These are phyloP conservation scores for Halophytophthora polymorphica DNA, from an alignment of 352 stramenopile species.

Conservation along the genomic window DNA sequence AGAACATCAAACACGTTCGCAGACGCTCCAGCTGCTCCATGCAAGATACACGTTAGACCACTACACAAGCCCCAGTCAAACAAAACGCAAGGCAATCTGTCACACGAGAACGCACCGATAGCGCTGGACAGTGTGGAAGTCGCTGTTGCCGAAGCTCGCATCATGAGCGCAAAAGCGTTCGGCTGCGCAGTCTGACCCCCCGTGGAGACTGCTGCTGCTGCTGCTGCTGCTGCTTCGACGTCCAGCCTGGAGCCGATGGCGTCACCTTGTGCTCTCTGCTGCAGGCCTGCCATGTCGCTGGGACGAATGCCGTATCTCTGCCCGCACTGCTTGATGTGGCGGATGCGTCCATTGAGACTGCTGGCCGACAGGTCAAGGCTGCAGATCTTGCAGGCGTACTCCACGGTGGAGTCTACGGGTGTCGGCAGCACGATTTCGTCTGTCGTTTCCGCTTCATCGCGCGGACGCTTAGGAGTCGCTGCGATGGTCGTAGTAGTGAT, in stretches of 20 bases:
- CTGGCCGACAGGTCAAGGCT: constrained; percentile 40
- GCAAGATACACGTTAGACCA: constrained; percentile 1
- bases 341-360: constrained; percentile 44
- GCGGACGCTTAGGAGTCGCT: background rate
- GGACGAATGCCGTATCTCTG: constrained; percentile 63
- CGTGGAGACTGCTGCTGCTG: background rate
- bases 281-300: constrained; percentile 37
- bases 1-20: constrained; percentile 80
- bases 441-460: background rate
- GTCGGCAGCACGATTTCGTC: constrained; percentile 8
- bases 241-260: constrained; percentile 17
- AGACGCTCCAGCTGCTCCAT: constrained; percentile 11
- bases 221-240: constrained; percentile 1
- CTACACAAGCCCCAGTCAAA: too few relatives aligned
- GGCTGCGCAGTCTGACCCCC: background rate
- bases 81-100: too few relatives aligned
- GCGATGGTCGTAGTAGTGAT: too few relatives aligned
- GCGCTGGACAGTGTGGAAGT: background rate
- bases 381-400: constrained; percentile 72
- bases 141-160: constrained; percentile 33
- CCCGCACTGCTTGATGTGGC: constrained; percentile 78
- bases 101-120: background rate
- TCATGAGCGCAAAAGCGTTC: constrained; percentile 63
- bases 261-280: constrained; percentile 14
- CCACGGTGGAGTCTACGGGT: background rate